Conservation (phyloP, 352 stramenopile species). For the Globisporangium rhizosaccharum region DNA sequence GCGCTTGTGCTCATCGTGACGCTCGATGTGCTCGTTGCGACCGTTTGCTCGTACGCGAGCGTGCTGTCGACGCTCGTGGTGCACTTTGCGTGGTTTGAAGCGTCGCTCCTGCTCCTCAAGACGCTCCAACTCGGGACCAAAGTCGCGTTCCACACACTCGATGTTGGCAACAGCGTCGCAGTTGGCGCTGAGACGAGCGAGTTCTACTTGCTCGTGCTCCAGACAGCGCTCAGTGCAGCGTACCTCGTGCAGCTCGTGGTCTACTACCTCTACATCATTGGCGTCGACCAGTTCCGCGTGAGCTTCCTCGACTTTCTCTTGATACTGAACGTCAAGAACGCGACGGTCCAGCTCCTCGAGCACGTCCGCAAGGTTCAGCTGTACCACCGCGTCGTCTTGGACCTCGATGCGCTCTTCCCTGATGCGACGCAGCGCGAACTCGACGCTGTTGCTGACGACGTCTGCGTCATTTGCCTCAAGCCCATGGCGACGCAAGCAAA, state of each 20-base stretch:
- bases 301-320: constrained; percentile 76
- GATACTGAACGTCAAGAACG: constrained; percentile 81
- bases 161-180: constrained; percentile 28
- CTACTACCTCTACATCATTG: constrained; percentile 83
- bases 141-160: constrained; percentile 59
- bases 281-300: constrained; percentile 71
- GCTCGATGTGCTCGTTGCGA: constrained; percentile 39
- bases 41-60: constrained; percentile 25
- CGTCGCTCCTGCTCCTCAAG: constrained; percentile 58
- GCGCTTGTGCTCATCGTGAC: constrained; percentile 37
- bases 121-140: constrained; percentile 63
- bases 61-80: constrained; percentile 51
- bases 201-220: constrained; percentile 55
- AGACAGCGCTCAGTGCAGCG: constrained; percentile 50
- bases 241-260: constrained; percentile 67
- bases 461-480: constrained; percentile 79
- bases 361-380: constrained; percentile 62
- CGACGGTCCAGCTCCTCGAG: constrained; percentile 55
- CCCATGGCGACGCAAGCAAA: constrained; percentile 62
- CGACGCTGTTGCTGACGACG: constrained; percentile 53
- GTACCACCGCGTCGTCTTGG: constrained; percentile 67
- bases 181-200: constrained; percentile 52
- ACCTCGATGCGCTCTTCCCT: constrained; percentile 59
- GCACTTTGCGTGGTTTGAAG: constrained; percentile 75
- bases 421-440: constrained; percentile 54